Evolutionary conservation across 805 yeast genomes (phyloP).

Genomic region (Suhomyces sp.): DNA sequence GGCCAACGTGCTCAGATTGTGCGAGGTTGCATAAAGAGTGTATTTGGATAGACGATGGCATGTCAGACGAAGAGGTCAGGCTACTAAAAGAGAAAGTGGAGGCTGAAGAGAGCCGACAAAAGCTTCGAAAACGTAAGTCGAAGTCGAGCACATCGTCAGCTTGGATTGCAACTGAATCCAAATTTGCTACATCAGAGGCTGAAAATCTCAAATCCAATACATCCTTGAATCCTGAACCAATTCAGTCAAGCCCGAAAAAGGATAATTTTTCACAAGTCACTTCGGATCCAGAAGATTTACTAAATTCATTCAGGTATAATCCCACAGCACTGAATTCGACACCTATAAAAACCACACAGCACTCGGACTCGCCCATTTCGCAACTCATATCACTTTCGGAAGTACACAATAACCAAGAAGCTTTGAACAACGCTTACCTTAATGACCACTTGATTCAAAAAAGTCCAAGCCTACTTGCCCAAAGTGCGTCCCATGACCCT

Average conservation of each 20-base stretch:
- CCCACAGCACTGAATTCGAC: constrained; percentile 13
- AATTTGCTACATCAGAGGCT: neutral
- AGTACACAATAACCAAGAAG: neutral
- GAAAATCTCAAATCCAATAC: neutral
- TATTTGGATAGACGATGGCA: constrained; percentile 43
- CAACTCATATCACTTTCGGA: neutral
- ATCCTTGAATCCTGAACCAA: neutral
- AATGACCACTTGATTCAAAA: neutral
- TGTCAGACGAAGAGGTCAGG: constrained; percentile 40
- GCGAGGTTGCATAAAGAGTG: constrained; percentile 44
- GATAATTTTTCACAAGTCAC: neutral
- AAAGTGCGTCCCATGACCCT: neutral
- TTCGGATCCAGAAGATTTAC: neutral
- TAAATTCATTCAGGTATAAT: constrained; percentile 7
- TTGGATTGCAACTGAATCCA: neutral
- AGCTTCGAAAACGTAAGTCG: constrained; percentile 38
- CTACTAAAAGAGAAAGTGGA: constrained; percentile 35
- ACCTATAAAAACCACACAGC: neutral
- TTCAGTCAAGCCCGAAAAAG: neutral
- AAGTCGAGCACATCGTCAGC: neutral
- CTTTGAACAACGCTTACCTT: neutral
- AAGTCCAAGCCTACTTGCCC: neutral
- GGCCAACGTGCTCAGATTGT: constrained; percentile 53
- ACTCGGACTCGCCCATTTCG: neutral
- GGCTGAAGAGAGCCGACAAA: constrained; percentile 37